A percentile compares a stretch with the other conserved stretches of the same genome.
Evolutionary conservation across 2,329 filamentous ascomycete species (phyloP).

Genomic region (Colletotrichum falcatum): DNA sequence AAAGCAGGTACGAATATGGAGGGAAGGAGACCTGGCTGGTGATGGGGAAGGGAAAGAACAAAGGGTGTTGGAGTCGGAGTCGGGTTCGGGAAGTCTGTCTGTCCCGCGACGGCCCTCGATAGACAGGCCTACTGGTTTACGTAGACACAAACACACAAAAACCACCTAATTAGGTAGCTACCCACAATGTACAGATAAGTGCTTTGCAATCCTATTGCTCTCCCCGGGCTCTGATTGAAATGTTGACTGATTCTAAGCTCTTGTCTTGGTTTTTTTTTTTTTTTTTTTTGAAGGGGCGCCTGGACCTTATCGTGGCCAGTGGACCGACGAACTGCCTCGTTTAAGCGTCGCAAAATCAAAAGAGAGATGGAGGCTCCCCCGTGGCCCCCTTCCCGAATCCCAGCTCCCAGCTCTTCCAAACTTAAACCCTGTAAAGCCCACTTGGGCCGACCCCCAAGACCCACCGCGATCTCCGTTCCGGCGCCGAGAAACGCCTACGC

Average conservation of each 20-base stretch:
- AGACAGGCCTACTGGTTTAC: too few species aligned
- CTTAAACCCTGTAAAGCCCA: background rate
- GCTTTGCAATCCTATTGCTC: conserved; percentile 9
- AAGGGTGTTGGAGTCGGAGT: background rate
- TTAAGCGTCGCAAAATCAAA: too few species aligned
- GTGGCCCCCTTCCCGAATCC: background rate
- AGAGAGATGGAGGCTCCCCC: too few species aligned
- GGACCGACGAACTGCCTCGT: background rate
- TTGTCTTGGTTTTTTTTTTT: conserved; percentile 16
- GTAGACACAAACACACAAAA: too few species aligned
- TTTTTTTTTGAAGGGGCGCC: conserved; percentile 12
- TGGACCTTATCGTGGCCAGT: conserved; percentile 25
- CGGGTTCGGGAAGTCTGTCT: background rate
- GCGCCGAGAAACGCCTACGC: background rate
- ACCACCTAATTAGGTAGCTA: background rate
- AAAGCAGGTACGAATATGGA: background rate
- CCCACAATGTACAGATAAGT: background rate
- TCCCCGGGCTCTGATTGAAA: background rate
- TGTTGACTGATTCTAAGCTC: background rate
- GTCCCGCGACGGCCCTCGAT: background rate
- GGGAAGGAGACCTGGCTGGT: background rate
- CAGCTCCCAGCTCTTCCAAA: conserved; percentile 1
- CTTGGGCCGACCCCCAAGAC: background rate
- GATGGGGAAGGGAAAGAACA: background rate
- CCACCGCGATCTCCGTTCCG: conserved; percentile 8